phyloP scores from a whole-genome alignment of 805 yeast genomes.

The Metschnikowia continentalis region DNA sequence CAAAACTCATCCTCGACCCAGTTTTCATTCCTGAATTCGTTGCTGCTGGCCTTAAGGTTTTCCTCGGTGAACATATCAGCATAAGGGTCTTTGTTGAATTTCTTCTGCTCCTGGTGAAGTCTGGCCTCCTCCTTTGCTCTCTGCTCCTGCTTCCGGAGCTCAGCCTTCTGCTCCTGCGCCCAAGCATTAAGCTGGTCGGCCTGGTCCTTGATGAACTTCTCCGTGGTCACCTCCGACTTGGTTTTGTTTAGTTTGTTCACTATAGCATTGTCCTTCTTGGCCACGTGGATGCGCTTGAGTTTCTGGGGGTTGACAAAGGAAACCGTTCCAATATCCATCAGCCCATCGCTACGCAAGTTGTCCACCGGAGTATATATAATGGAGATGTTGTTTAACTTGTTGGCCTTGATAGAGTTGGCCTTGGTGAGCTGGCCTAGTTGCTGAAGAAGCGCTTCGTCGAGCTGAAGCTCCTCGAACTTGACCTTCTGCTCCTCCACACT shows the following conservation, averaged over 20 bases:
- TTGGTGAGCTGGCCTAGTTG: conserved; percentile 65
- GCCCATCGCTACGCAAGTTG: conserved; percentile 60
- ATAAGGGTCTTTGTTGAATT: conserved; percentile 28
- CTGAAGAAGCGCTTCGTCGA: conserved; percentile 44
- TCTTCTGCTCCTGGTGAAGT: conserved; percentile 37
- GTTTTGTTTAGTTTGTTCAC: conserved; percentile 65
- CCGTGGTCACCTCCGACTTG: conserved; percentile 50
- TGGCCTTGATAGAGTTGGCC: conserved; percentile 73
- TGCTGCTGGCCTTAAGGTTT: conserved; percentile 38
- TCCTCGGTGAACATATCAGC: conserved; percentile 49
- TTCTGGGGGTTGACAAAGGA: conserved; percentile 58
- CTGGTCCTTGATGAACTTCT: conserved; percentile 36
- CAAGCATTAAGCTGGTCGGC: conserved; percentile 26
- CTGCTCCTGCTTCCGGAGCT: conserved; percentile 27
- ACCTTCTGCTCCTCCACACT: conserved; percentile 45
- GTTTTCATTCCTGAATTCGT: conserved; percentile 47
- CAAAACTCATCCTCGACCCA: conserved; percentile 53
- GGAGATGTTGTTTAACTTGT: conserved; percentile 61
- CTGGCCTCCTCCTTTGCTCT: conserved; percentile 31
- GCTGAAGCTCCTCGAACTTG: conserved; percentile 31
- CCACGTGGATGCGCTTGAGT: conserved; percentile 51
- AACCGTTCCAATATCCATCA: conserved; percentile 78
- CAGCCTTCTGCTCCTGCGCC: conserved; percentile 38
- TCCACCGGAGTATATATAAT: conserved; percentile 72
- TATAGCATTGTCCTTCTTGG: conserved; percentile 52